Conservation (phyloP, 1,284 basidiomycete genomes). For the Trametes polyzona region DNA sequence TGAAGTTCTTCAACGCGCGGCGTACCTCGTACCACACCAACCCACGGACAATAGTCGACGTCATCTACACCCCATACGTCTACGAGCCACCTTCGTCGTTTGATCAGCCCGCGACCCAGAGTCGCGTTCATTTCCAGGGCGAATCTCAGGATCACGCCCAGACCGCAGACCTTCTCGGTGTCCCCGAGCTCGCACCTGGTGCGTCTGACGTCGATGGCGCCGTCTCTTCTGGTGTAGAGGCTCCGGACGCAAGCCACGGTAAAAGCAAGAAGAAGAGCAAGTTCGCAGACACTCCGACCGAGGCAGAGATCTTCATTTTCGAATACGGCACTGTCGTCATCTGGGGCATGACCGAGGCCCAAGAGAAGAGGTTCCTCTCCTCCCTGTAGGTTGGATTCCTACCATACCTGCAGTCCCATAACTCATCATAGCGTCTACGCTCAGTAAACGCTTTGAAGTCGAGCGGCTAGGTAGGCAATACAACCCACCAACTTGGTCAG, state of each 20-base stretch:
- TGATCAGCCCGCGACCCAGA: constrained; percentile 22
- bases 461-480: constrained; percentile 73
- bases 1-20: constrained; percentile 88
- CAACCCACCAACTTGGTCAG: neutral
- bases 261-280: constrained; percentile 56
- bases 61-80: constrained; percentile 82
- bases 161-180: constrained; percentile 73
- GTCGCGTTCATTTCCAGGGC: constrained; percentile 37
- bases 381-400: constrained; percentile 69
- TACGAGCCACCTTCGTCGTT: constrained; percentile 55
- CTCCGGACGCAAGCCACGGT: constrained; percentile 36
- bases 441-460: constrained; percentile 89
- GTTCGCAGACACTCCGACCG: constrained; percentile 65
- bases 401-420: neutral
- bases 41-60: constrained; percentile 79
- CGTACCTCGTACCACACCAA: constrained; percentile 83
- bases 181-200: constrained; percentile 61
- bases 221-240: constrained; percentile 33
- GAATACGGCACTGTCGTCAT: constrained; percentile 94
- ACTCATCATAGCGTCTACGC: constrained; percentile 20
- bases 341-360: constrained; percentile 95
- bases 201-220: constrained; percentile 20
- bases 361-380: constrained; percentile 88
- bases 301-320: constrained; percentile 93
- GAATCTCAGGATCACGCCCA: constrained; percentile 14